phyloP scores from a whole-genome alignment of 1,139 yeast species.

The Debaryomyces psychrophilus region DNA sequence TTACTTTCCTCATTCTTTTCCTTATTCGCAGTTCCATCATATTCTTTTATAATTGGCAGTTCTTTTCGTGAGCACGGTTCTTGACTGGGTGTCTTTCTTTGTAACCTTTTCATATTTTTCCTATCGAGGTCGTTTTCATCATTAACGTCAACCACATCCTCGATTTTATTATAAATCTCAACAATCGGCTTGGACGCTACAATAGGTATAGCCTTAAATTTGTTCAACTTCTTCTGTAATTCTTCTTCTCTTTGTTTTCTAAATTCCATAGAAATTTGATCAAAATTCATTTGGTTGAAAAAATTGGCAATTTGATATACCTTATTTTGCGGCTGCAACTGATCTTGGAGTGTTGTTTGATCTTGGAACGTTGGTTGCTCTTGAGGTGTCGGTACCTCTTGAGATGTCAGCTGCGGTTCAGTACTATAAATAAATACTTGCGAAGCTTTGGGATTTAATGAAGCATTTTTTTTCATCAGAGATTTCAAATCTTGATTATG shows the following conservation, averaged over 20 bases:
- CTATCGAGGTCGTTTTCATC: slow-evolving; percentile 24
- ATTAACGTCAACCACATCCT: slow-evolving; percentile 72
- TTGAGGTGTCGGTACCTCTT: neutral
- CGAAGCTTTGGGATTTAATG: slow-evolving; percentile 19
- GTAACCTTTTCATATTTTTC: slow-evolving; percentile 9
- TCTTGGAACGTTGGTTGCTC: too few relatives aligned
- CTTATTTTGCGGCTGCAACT: slow-evolving; percentile 26
- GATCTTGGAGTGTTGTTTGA: neutral
- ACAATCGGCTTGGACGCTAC: slow-evolving; percentile 85
- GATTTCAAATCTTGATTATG: slow-evolving; percentile 6
- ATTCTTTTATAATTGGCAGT: slow-evolving; percentile 12
- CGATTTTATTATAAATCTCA: slow-evolving; percentile 85
- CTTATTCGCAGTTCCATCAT: slow-evolving; percentile 9
- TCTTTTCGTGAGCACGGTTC: neutral
- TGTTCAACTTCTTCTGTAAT: slow-evolving; percentile 59
- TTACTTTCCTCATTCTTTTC: slow-evolving; percentile 7
- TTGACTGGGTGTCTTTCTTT: neutral
- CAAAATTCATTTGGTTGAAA: slow-evolving; percentile 78
- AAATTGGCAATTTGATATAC: slow-evolving; percentile 69
- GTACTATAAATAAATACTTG: slow-evolving; percentile 16
- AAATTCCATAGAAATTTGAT: slow-evolving; percentile 81
- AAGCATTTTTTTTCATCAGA: slow-evolving; percentile 3
- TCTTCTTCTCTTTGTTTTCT: slow-evolving; percentile 86
- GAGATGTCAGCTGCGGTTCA: neutral
- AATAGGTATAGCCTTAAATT: slow-evolving; percentile 75